Base-by-base conservation (phyloP, 2,329 filamentous ascomycete species). In the Epichloe amarillans region DNA sequence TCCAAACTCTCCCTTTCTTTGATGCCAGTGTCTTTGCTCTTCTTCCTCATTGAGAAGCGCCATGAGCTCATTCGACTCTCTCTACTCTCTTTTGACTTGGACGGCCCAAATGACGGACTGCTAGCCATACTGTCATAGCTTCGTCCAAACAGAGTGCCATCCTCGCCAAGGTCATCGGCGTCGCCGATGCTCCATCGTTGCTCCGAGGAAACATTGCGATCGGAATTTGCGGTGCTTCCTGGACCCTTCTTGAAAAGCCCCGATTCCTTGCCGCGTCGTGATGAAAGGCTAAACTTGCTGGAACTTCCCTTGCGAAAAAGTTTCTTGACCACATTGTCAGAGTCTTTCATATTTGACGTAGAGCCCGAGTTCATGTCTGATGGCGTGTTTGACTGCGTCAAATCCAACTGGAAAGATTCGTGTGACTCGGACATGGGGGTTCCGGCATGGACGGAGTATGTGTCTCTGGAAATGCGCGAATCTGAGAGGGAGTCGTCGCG, bases 241-340 rank as follows among this genome's bases (percentile, higher is more conserved):
- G 75, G 69, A 3, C 75, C 76, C 58, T 81, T 82, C 69, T 82
- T 80, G 57, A 79, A 79, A 26, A 78, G 64, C 10, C 68, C 63
- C 30, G 73, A 72, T 45, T 77, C 74, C 58, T 79, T 83, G 48
- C 72, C 71, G 19, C 76, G 59, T 52, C 77, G 64, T 46, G 77
- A 79, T 12, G 79, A 74, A 53, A 83, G 68, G 62, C 77, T 79
- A 62, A 83, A 83, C 66, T 83, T 83, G 64, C 77, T 74, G 6
- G 79, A 80, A 62, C 78, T 82, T 47, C 80, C 77, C 66, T 84
- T 84, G 35, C 80, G 76, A 51, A 84, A 75, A 46, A 84, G 69
- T 61, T 82, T 77, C 61, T 74, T 69, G 56, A 82, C 68, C 50
- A 78, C 76, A 54, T 79, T 78, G 49, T 80, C 77, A 55, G 72